These are phyloP conservation scores for Trichoderma afroharzianum DNA, from an alignment of 2,329 filamentous ascomycete genomes.

Conservation along the genomic window DNA sequence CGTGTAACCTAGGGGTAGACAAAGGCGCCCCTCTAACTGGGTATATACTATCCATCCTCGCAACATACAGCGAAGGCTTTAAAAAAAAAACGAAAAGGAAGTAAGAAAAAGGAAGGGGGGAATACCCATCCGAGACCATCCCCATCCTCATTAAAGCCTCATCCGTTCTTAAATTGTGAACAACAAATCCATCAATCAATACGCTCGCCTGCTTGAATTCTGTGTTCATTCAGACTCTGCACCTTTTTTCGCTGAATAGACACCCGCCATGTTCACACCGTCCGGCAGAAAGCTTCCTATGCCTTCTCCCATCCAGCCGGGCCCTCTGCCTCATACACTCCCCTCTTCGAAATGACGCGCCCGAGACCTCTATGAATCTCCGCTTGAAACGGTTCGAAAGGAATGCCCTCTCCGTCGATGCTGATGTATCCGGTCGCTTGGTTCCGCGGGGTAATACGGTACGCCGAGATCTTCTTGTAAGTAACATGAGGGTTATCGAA, in stretches of 20 bases:
- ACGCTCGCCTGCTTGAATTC: background rate
- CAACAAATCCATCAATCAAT: background rate
- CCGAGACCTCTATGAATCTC: slow-evolving; percentile 82
- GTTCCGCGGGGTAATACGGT: slow-evolving; percentile 74
- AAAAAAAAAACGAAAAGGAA: background rate
- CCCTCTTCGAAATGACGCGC: slow-evolving; percentile 75
- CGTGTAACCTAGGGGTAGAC: background rate
- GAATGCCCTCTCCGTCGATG: slow-evolving; percentile 85
- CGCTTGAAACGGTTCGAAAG: slow-evolving; percentile 86
- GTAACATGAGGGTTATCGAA: slow-evolving; percentile 75
- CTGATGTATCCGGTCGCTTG: slow-evolving; percentile 79
- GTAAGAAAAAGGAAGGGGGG: background rate
- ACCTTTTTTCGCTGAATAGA: background rate
- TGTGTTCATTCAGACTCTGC: background rate
- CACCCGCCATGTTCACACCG: background rate
- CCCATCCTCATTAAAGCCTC: background rate
- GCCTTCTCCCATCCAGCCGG: slow-evolving; percentile 49
- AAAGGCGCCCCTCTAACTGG: background rate
- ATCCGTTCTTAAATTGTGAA: background rate
- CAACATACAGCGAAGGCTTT: background rate
- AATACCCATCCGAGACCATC: background rate
- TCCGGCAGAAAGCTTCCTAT: slow-evolving; percentile 6
- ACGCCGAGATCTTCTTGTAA: slow-evolving; percentile 84
- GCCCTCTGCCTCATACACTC: slow-evolving; percentile 64
- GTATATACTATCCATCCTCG: slow-evolving; percentile 16